Conservation (phyloP, 108 stramenopile species). For the Poteriospumella lacustris region DNA sequence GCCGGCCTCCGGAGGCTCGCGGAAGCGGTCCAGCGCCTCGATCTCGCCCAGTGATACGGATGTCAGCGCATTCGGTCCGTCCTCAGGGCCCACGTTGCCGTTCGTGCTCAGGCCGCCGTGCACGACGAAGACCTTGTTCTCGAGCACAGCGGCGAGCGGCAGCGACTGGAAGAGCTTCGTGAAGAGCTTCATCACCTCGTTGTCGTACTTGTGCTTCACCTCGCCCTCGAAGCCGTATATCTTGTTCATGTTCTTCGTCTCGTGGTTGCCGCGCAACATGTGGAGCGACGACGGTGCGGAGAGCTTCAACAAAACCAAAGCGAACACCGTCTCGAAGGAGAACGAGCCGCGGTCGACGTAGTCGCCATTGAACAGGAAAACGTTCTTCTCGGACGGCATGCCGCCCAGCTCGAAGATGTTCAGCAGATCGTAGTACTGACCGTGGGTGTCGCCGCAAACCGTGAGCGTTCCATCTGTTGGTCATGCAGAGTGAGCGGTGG, state of each 20-base stretch:
- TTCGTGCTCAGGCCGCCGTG: slow-evolving; percentile 85
- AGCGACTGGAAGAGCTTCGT: slow-evolving; percentile 80
- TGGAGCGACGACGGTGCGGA: slow-evolving; percentile 71
- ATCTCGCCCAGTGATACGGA: slow-evolving; percentile 84
- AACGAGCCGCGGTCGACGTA: slow-evolving; percentile 95
- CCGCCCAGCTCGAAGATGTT: slow-evolving; percentile 87
- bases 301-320: slow-evolving; percentile 79
- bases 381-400: slow-evolving; percentile 69
- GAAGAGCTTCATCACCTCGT: slow-evolving; percentile 87
- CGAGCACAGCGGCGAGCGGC: slow-evolving; percentile 77
- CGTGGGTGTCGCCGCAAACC: slow-evolving; percentile 95
- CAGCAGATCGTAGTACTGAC: slow-evolving; percentile 96
- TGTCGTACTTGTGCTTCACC: slow-evolving; percentile 93
- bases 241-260: slow-evolving; percentile 97
- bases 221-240: slow-evolving; percentile 99
- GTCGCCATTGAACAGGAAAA: slow-evolving; percentile 97
- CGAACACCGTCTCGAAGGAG: slow-evolving; percentile 84
- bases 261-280: slow-evolving; percentile 91
- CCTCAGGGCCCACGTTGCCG: no score
- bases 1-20: slow-evolving; percentile 85
- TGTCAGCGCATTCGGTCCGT: no score
- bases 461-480: slow-evolving; percentile 49
- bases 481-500: no score
- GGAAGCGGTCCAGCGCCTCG: slow-evolving; percentile 66
- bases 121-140: slow-evolving; percentile 80